These are phyloP conservation scores for Tetrahymena malaccensis DNA, from an alignment of 73 alveolate genomes.

Conservation along the genomic window DNA sequence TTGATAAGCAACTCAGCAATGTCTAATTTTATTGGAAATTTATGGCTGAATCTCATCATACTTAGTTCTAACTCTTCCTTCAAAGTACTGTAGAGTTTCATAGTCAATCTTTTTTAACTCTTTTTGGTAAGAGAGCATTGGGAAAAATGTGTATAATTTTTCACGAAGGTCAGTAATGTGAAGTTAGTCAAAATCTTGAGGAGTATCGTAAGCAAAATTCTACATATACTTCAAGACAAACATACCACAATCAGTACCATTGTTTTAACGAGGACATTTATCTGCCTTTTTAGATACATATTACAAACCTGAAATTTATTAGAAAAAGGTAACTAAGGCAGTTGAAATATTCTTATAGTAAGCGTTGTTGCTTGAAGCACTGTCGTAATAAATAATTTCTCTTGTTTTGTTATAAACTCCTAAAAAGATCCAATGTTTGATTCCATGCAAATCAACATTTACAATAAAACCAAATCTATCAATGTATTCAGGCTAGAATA, in stretches of 20 bases:
- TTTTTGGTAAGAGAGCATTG: background rate
- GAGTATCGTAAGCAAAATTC: background rate
- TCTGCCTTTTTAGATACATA: background rate
- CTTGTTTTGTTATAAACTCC: background rate
- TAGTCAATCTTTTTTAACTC: background rate
- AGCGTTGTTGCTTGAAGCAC: background rate
- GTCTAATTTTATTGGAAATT: background rate
- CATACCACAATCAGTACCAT: background rate
- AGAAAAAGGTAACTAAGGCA: background rate
- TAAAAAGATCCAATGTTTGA: background rate
- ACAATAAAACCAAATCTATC: background rate
- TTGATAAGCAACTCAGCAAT: background rate
- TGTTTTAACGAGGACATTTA: background rate
- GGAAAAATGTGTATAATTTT: background rate
- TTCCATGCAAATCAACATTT: background rate
- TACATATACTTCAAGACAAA: background rate
- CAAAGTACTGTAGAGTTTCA: background rate
- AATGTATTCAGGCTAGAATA: background rate
- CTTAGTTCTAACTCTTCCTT: background rate
- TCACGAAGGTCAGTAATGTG: background rate
- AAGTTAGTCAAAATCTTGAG: background rate
- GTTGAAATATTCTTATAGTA: background rate
- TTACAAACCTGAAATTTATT: background rate
- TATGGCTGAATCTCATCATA: background rate
- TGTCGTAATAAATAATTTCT: background rate